These are phyloP conservation scores for Hypocreales sp. DNA, from an alignment of 2,329 filamentous ascomycete genomes.

Conservation along the genomic window DNA sequence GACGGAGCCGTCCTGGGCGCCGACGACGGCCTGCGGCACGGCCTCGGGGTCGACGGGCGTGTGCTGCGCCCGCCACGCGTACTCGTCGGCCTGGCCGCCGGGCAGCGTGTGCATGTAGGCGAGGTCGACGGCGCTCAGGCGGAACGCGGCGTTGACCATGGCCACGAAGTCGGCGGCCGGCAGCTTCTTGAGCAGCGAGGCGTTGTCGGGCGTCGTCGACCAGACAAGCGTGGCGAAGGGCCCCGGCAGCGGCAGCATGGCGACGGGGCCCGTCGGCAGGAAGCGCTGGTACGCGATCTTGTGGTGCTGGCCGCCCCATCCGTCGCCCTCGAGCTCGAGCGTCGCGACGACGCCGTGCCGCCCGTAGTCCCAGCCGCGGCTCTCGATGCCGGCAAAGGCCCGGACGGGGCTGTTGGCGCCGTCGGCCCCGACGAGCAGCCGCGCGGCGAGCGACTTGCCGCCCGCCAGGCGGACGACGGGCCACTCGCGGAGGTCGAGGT, in stretches of 20 bases:
- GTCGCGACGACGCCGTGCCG: slow-evolving; percentile 87
- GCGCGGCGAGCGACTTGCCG: slow-evolving; percentile 55
- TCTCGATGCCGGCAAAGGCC: slow-evolving; percentile 72
- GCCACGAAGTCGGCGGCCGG: slow-evolving; percentile 59
- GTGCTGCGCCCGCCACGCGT: slow-evolving; percentile 69
- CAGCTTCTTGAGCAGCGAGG: slow-evolving; percentile 64
- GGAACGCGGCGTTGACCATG: slow-evolving; percentile 88
- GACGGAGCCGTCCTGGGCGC: slow-evolving; percentile 62
- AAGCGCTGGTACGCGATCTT: slow-evolving; percentile 92
- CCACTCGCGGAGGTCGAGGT: slow-evolving; percentile 72
- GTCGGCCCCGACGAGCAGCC: slow-evolving; percentile 82
- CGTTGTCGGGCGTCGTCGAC: slow-evolving; percentile 76
- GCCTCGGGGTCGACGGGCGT: slow-evolving; percentile 37
- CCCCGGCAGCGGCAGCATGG: slow-evolving; percentile 77
- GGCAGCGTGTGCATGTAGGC: slow-evolving; percentile 60
- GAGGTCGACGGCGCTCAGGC: slow-evolving; percentile 64
- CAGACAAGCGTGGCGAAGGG: slow-evolving; percentile 78
- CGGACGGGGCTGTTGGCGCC: slow-evolving; percentile 91
- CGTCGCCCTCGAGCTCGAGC: slow-evolving; percentile 50
- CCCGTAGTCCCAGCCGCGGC: slow-evolving; percentile 84
- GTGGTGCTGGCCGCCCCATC: slow-evolving; percentile 33
- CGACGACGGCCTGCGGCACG: slow-evolving; percentile 50
- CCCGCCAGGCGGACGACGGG: slow-evolving; percentile 63
- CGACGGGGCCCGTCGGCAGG: slow-evolving; percentile 79
- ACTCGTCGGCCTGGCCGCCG: slow-evolving; percentile 52